These are phyloP conservation scores for Sclerospora graminicola DNA, from an alignment of 352 stramenopile genomes.

Conservation along the genomic window DNA sequence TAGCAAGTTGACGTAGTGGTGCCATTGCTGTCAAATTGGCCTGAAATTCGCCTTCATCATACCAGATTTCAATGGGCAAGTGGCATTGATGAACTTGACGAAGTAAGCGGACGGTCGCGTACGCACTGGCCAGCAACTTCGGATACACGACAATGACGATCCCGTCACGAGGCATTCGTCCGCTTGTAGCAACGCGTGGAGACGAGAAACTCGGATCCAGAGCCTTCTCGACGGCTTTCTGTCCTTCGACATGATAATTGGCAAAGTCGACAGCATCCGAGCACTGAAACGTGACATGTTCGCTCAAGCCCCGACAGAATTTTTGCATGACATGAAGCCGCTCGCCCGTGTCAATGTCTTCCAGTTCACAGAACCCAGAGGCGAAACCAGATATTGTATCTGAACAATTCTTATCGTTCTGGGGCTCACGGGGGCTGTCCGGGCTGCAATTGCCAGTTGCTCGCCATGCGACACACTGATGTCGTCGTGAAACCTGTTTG, in stretches of 20 bases:
- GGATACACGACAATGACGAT: constrained; percentile 50
- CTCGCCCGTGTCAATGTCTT: constrained; percentile 6
- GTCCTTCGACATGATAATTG: constrained; percentile 12
- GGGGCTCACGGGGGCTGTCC: constrained; percentile 1
- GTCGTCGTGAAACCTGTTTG: too few relatives aligned
- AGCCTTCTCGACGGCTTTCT: background rate
- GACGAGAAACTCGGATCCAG: constrained; percentile 6
- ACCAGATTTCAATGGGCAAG: constrained; percentile 48
- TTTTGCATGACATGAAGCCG: constrained; percentile 21
- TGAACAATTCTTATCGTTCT: constrained; percentile 10
- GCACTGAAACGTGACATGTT: constrained; percentile 22
- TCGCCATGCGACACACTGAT: constrained; percentile 24
- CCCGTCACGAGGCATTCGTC: constrained; percentile 3
- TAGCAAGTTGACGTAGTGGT: constrained; percentile 18
- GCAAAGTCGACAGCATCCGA: constrained; percentile 24
- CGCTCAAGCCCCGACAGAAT: constrained; percentile 17
- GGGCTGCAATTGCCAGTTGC: constrained; percentile 5
- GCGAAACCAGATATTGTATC: constrained; percentile 6
- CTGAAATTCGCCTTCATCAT: constrained; percentile 23
- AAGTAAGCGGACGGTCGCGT: constrained; percentile 26
- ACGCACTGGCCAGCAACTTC: constrained; percentile 29
- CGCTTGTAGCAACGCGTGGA: constrained; percentile 1
- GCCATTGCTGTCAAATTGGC: constrained; percentile 9
- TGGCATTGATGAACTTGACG: constrained; percentile 20
- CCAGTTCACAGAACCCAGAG: constrained; percentile 33